Conservation (phyloP, 768 basidiomycete species). For the Tricholoma bakamatsutake region DNA sequence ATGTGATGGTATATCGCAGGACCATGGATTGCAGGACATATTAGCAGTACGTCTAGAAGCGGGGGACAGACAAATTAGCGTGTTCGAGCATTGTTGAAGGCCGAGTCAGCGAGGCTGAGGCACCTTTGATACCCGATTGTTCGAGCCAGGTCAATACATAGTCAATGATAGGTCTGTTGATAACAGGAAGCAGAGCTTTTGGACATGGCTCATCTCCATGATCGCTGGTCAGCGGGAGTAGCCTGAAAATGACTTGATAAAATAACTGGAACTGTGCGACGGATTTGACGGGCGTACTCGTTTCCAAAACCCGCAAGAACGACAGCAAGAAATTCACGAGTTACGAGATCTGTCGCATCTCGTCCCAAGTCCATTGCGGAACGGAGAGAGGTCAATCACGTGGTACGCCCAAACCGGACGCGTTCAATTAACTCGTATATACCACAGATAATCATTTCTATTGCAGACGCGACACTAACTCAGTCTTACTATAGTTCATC, state of each 20-base stretch:
- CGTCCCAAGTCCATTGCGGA: not conserved
- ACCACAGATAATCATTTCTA: not conserved
- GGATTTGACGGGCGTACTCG: slow-evolving; percentile 41
- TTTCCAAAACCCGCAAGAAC: slow-evolving; percentile 91
- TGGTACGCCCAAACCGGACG: not conserved
- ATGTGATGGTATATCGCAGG: slow-evolving; percentile 78
- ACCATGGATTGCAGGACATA: slow-evolving; percentile 77
- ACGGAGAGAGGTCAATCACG: not conserved
- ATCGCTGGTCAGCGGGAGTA: slow-evolving; percentile 68
- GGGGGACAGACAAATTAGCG: not conserved
- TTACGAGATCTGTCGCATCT: slow-evolving; percentile 32
- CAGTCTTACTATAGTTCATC: slow-evolving; percentile 18
- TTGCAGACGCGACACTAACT: not conserved
- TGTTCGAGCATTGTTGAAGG: slow-evolving; percentile 1
- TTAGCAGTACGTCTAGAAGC: slow-evolving; percentile 70
- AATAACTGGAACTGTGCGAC: slow-evolving; percentile 6
- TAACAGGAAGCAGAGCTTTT: slow-evolving; percentile 84
- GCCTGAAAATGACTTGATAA: slow-evolving; percentile 34
- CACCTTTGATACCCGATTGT: slow-evolving; percentile 79
- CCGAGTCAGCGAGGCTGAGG: slow-evolving; percentile 9
- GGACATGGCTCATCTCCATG: slow-evolving; percentile 79
- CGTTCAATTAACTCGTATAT: too few relatives aligned
- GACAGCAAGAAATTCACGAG: slow-evolving; percentile 82
- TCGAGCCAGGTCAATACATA: slow-evolving; percentile 84
- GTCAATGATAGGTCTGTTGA: slow-evolving; percentile 83